Evolutionary conservation across 2,329 filamentous ascomycete genomes (phyloP), one percentile per base, ranked within the genome.

Genomic region (Paraphaeosphaeria sporulosa): DNA sequence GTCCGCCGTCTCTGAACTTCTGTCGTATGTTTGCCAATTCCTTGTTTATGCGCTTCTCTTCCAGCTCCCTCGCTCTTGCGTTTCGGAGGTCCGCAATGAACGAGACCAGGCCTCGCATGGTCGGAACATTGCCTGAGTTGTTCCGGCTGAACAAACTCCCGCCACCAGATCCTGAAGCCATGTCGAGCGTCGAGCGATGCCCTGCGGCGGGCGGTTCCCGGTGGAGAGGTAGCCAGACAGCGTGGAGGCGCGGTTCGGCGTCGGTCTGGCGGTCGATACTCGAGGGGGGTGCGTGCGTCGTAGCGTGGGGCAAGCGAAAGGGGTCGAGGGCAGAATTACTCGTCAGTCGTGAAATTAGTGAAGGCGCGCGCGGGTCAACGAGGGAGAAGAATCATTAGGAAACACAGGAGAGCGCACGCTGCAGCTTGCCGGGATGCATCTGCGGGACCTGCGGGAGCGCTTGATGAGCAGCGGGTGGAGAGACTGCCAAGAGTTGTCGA

Each of bases 21-120:
- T 97, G 93, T 74, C 93, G 89, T 78, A 99, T 99, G 76, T 99
- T 99, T 76, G 95, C 95, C 78, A 99, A 82, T 83, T 99, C 95
- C 84, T 99, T 99, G 81, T 99, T 99, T 83, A 99, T 98, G 76
- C 95, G 88, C 86, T 99, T 99, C 84, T 99, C 95, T 79, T 99
- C 95, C 64, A 99, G 83, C 78, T 99, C 95, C 64, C 96, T 88
- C 49, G 96, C 95, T 78, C 95, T 87, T 56, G 95, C 95, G 79
- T 99, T 99, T 76, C 95, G 86, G 73, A 99, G 80, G 78, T 99
- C 95, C 63, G 95, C 95, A 78, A 99, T 99, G 82, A 99, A 99
- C 78, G 97, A 96, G 50, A 99, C 95, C 69, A 99, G 84, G 30
- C 95, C 78, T 71, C 78, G 76, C 78, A 80, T 80, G 23, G 78